These are phyloP conservation scores for Grigorovia jiainica DNA, from an alignment of 805 yeast genomes.

Conservation along the genomic window DNA sequence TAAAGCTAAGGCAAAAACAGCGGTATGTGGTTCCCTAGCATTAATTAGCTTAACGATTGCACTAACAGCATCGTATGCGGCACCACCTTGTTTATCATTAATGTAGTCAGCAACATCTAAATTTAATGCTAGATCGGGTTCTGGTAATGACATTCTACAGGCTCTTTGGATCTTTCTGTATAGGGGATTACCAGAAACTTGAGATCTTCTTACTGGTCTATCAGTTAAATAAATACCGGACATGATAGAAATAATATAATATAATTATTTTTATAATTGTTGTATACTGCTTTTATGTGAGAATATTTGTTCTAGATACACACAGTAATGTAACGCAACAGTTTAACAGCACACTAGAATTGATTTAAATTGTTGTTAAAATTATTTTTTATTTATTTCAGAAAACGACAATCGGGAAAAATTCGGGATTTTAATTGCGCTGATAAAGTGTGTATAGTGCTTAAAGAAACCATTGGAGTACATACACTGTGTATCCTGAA, in stretches of 20 bases:
- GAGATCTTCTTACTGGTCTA: conserved; percentile 27
- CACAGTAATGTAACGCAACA: no score
- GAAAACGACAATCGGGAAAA: no score
- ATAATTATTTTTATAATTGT: background rate
- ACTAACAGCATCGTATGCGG: conserved; percentile 88
- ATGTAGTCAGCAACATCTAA: conserved; percentile 89
- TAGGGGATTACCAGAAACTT: conserved; percentile 26
- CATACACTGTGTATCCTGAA: no score
- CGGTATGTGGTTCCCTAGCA: conserved; percentile 73
- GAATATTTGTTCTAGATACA: no score
- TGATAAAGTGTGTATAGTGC: no score
- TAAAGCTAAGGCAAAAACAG: conserved; percentile 71
- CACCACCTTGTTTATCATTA: conserved; percentile 82
- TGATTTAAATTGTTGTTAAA: no score
- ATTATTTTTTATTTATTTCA: no score
- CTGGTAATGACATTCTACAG: conserved; percentile 68
- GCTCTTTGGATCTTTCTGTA: conserved; percentile 57
- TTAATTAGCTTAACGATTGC: conserved; percentile 76
- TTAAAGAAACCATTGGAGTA: no score
- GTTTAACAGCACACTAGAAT: no score
- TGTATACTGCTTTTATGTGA: background rate
- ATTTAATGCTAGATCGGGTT: conserved; percentile 83
- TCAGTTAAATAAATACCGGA: conserved; percentile 28
- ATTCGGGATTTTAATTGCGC: no score
- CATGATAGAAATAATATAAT: conserved; percentile 7